Base-by-base conservation (phyloP, 441 rosid genomes). In the Croton laevigatus region DNA sequence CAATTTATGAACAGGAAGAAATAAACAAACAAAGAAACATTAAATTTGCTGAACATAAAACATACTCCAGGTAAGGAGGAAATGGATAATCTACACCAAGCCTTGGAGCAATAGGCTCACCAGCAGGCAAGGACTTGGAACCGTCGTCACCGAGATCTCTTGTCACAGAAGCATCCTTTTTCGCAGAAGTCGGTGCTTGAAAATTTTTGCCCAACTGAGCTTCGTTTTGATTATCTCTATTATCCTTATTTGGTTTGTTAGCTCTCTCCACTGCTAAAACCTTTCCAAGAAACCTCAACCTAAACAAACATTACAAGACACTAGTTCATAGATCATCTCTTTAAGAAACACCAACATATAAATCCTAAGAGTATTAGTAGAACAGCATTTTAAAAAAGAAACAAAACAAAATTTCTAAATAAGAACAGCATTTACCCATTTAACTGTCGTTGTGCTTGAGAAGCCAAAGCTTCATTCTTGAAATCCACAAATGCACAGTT, bases 221-320 rank as follows among this genome's bases (percentile, higher is more conserved):
- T 69, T 84, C 88, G 8, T 49, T 59, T 63, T 81, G 79, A 65
- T 59, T 75, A 64, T 66, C 48, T 80, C 83, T 85, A 23, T 73
- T 80, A 69, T 80, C 83, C 74, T 84, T 88, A 19, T 70, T 71
- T 62, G 71, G 78, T 78, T 83, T 89, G 77, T 69, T 76, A 58
- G 95, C 96, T 82, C 89, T 87, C 82, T 89, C 98, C 72, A 86
- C 96, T 66, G 76, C 80, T 45, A 93, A 81, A 73, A 95, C 91
- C 84, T 87, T 95, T 38, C 97, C 98, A 71, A 92, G 99, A 89
- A 93, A 93, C 79, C 95, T 84, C 79, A 93, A 65, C 88, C 99
- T 93, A 65, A 62, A 23, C 78, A 81, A 79, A 59, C 78, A 75
- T 17, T 23, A 76, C 57, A 72, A 70, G 70, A 71, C 59, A 73